These are phyloP conservation scores for Begonia fuchsioides DNA, from an alignment of 306 rosid genomes.

Conservation along the genomic window DNA sequence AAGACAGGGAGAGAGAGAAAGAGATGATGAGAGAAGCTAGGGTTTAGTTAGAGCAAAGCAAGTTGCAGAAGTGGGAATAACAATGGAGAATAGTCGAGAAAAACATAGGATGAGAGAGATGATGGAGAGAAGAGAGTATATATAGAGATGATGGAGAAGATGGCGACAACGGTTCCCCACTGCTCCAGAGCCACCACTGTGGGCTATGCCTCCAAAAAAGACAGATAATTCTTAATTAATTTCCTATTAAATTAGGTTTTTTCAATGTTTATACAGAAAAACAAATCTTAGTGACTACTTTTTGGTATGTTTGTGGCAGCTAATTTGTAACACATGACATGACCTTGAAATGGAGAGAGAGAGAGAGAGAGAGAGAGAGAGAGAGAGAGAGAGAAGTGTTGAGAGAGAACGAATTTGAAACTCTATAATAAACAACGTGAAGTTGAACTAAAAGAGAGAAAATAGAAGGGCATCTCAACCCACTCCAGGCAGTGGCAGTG, in stretches of 20 bases:
- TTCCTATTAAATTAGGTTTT: not conserved
- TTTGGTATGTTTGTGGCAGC: too few species aligned
- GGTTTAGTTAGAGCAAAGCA: not conserved
- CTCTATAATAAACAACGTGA: not conserved
- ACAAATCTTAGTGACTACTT: too few species aligned
- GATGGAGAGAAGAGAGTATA: not conserved
- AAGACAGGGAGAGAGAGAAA: too few species aligned
- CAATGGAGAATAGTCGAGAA: not conserved
- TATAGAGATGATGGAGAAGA: slow-evolving; percentile 2
- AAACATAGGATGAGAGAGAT: slow-evolving; percentile 1
- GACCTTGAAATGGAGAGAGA: too few species aligned
- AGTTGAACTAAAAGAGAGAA: not conserved
- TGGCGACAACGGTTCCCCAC: not conserved
- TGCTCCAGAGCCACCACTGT: too few species aligned
- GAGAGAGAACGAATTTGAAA: not conserved
- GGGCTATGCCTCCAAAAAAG: too few species aligned
- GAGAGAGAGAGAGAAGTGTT: not conserved
- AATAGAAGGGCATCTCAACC: not conserved
- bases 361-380: too few species aligned
- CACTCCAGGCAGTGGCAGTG: not conserved
- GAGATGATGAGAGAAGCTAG: not conserved
- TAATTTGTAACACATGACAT: too few species aligned
- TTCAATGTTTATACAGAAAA: too few species aligned
- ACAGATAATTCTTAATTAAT: not conserved
- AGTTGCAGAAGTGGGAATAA: not conserved